Conservation (phyloP, 1,139 yeast species). For the Yamadazyma diospyri region DNA sequence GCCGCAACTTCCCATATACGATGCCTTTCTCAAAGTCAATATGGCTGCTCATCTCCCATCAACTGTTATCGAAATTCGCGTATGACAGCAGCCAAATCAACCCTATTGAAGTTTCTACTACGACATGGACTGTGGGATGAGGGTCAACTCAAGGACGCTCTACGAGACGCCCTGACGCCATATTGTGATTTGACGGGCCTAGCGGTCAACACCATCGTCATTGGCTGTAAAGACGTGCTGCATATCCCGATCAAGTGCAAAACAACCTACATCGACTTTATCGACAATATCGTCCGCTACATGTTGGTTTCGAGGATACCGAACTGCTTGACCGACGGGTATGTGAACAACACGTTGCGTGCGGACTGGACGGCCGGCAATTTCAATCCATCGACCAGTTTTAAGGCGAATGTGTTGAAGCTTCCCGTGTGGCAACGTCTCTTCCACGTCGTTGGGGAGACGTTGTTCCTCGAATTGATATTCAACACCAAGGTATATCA, state of each 20-base stretch:
- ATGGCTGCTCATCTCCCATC: too few species aligned
- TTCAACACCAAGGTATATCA: conserved; percentile 25
- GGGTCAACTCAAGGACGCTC: too few species aligned
- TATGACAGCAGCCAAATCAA: too few species aligned
- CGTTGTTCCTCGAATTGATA: conserved; percentile 29
- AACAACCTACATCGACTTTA: conserved; percentile 21
- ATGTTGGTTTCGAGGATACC: conserved; percentile 17
- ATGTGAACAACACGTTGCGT: conserved; percentile 16
- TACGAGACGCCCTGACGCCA: background rate
- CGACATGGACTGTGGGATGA: too few species aligned
- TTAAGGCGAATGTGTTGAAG: conserved; percentile 29
- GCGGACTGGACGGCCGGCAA: conserved; percentile 13
- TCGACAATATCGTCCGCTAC: conserved; percentile 21
- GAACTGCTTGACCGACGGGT: conserved; percentile 27
- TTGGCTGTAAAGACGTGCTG: background rate
- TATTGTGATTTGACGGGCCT: conserved; percentile 1
- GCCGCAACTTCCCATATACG: conserved; percentile 46
- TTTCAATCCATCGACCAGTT: conserved; percentile 22
- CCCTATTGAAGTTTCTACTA: too few species aligned
- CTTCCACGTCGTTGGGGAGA: conserved; percentile 27
- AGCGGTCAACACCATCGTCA: conserved; percentile 1
- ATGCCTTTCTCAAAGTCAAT: conserved; percentile 48
- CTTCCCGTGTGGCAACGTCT: conserved; percentile 34
- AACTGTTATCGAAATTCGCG: too few species aligned
- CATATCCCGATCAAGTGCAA: background rate